Conservation (phyloP, 495 filamentous ascomycete species). For the Rhypophila decipiens region DNA sequence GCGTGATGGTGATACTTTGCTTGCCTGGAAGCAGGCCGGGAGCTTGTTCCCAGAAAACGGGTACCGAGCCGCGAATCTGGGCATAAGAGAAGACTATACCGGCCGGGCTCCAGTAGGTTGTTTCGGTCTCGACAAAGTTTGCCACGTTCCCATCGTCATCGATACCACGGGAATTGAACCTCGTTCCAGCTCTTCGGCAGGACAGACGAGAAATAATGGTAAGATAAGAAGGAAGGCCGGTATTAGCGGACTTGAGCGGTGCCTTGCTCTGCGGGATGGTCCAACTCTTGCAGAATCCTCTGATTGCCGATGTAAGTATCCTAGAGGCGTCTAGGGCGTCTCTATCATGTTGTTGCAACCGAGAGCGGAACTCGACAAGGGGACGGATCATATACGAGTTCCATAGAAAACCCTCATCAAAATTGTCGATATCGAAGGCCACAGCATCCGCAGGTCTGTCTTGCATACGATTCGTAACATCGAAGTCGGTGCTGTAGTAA, state of each 20-base stretch:
- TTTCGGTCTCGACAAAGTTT: conserved; percentile 70
- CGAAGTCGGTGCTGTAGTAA: conserved; percentile 96
- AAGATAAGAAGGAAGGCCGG: conserved; percentile 72
- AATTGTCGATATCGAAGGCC: conserved; percentile 71
- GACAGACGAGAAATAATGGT: conserved; percentile 90
- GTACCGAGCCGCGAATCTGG: conserved; percentile 86
- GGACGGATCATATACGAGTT: conserved; percentile 97
- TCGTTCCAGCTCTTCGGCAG: conserved; percentile 84
- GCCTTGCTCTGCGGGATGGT: conserved; percentile 60
- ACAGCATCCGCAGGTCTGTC: conserved; percentile 56
- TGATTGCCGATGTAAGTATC: conserved; percentile 87
- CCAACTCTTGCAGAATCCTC: conserved; percentile 82
- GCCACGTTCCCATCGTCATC: conserved; percentile 97
- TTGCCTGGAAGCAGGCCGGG: conserved; percentile 83
- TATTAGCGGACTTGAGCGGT: conserved; percentile 49
- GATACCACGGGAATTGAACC: conserved; percentile 93
- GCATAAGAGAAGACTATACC: conserved; percentile 85
- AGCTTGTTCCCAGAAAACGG: conserved; percentile 94
- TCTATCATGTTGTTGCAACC: conserved; percentile 65
- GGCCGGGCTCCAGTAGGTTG: conserved; percentile 65
- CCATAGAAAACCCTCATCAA: conserved; percentile 90
- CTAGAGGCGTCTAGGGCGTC: conserved; percentile 72
- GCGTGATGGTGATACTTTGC: conserved; percentile 88
- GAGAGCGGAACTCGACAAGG: conserved; percentile 78
- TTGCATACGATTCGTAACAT: conserved; percentile 89